Percentiles rank a stretch among this genome's conserved stretches.
phyloP scores from a whole-genome alignment of 176 grass and related monocot species.

The Aechmea fasciata region DNA sequence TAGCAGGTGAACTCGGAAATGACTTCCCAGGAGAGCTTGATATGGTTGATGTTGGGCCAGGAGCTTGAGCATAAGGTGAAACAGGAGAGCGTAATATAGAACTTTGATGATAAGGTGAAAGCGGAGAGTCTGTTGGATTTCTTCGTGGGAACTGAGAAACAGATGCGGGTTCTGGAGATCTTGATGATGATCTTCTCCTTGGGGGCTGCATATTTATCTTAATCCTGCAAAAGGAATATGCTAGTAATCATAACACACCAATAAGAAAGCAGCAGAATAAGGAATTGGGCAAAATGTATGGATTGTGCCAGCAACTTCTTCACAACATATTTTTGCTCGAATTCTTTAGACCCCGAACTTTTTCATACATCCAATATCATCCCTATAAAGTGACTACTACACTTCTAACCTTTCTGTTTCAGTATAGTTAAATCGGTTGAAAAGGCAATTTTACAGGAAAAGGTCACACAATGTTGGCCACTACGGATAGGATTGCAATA shows the following conservation, averaged over 20 bases:
- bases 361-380: not conserved
- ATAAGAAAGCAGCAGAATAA: constrained; percentile 6
- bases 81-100: constrained; percentile 39
- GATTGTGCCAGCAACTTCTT: too few species aligned
- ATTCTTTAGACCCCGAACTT: constrained; percentile 2
- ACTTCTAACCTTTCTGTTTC: not conserved
- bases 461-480: too few species aligned
- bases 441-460: too few species aligned
- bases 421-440: too few species aligned
- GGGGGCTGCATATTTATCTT: constrained; percentile 95
- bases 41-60: constrained; percentile 29
- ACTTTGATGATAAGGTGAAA: constrained; percentile 44
- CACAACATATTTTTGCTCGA: not conserved
- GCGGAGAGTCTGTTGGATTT: constrained; percentile 57
- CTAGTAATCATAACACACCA: not conserved
- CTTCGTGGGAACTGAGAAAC: constrained; percentile 37
- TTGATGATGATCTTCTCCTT: constrained; percentile 48
- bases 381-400: constrained; percentile 5
- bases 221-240: constrained; percentile 45
- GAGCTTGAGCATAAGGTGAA: constrained; percentile 31
- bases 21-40: constrained; percentile 46
- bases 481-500: too few species aligned
- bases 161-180: constrained; percentile 40
- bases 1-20: constrained; percentile 19
- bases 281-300: too few species aligned